phyloP scores from a whole-genome alignment of 805 yeast genomes.

The Metschnikowia gelsemii region DNA sequence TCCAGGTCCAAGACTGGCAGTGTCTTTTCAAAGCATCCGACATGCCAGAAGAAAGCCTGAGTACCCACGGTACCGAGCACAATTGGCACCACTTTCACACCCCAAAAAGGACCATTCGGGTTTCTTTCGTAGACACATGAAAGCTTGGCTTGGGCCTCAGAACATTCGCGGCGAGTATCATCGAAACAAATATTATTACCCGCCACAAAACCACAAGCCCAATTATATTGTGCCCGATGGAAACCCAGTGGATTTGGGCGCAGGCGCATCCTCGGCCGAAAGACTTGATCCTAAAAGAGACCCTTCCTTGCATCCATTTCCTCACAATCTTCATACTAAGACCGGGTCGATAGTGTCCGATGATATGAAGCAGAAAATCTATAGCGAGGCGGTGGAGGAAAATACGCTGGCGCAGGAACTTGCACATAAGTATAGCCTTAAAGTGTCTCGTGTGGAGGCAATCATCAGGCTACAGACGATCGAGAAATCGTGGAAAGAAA shows the following conservation, averaged over 20 bases:
- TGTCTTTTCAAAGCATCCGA: slow-evolving; percentile 19
- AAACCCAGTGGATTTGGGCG: slow-evolving; percentile 21
- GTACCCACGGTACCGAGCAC: slow-evolving; percentile 35
- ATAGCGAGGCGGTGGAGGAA: slow-evolving; percentile 51
- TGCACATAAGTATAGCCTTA: slow-evolving; percentile 75
- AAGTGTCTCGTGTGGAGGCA: slow-evolving; percentile 89
- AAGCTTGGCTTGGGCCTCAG: slow-evolving; percentile 77
- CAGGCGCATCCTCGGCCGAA: slow-evolving; percentile 25
- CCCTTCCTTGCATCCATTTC: slow-evolving; percentile 71
- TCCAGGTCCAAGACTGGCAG: slow-evolving; percentile 18
- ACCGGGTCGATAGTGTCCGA: slow-evolving; percentile 63
- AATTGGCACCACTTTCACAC: slow-evolving; percentile 30
- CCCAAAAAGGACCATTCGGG: slow-evolving; percentile 46
- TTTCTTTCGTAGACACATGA: slow-evolving; percentile 61
- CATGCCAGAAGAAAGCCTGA: slow-evolving; percentile 31
- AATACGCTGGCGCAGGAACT: slow-evolving; percentile 65
- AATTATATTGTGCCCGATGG: slow-evolving; percentile 68
- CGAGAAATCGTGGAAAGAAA: slow-evolving; percentile 58
- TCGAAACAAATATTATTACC: slow-evolving; percentile 69
- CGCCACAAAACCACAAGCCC: slow-evolving; percentile 67
- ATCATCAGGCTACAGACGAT: slow-evolving; percentile 63
- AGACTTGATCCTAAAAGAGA: slow-evolving; percentile 19
- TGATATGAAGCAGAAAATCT: slow-evolving; percentile 59
- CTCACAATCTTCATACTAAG: slow-evolving; percentile 64
- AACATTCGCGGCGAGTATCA: slow-evolving; percentile 81